Evolutionary conservation across 2,329 filamentous ascomycete genomes (phyloP), one percentile per base, ranked within the genome.

Genomic region (Ophiostoma sp.): DNA sequence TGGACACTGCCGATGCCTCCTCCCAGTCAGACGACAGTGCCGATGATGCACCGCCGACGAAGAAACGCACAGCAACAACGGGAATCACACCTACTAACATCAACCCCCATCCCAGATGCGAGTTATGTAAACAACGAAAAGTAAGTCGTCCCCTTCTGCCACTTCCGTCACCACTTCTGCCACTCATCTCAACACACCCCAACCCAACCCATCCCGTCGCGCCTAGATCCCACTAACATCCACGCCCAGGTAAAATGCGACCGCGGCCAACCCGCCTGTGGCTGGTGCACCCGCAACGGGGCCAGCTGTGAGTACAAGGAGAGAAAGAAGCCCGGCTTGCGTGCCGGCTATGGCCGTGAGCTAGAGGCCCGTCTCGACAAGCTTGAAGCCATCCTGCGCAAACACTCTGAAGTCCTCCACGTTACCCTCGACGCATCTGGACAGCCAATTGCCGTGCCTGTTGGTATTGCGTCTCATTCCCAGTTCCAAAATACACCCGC

Each of bases 111-210:
- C 68, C 68, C 77, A 89, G 87, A 74, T 89, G 91, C 75, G 91
- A 93, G 78, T 83, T 90, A 66, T 92, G 90, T 81, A 93, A 93
- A 78, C 87, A 90, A 77, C 82, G 91, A 80, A 94, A 93, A 82
- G 90, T 92, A 78, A 68, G 77, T 74, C 49, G 7, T 40, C 41
- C 14, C 16, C 40, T 12, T 66, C 64, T 40, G 6, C 42, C 27
- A 27, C 27, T 27, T 27, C 27, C 27, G 27, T 27, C 27, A 27
- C 27, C 27, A 27, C 27, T 27, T 27, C 27, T 27, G 27, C 27
- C 27, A 27, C 27, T 27, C 27, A 27, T 27, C 27, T 27, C 27
- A 27, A 27, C 27, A 1, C 27, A 27, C 1, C 27, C 27, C 27
- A 27, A 27, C 27, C 27, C 27, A 27, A 27, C 27, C 27, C 27